A percentile compares a stretch with the other conserved stretches of the same genome.
Conservation (phyloP, 306 rosid genomes). For the Geum urbanum region DNA sequence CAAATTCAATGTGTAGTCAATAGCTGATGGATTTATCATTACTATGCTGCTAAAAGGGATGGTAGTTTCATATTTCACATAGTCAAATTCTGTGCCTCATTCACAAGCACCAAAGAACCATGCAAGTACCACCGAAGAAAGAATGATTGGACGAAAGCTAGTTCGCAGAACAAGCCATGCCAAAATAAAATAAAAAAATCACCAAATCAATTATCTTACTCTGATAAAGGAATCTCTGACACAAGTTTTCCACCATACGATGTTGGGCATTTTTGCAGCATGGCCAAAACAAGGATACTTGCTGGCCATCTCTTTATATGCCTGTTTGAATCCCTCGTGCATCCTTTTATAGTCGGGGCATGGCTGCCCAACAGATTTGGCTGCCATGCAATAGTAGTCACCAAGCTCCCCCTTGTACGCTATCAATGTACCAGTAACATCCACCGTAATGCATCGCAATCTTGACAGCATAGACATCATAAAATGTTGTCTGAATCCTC, state of each 20-base stretch:
- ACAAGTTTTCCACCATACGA: conserved; percentile 91
- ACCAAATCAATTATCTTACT: conserved; percentile 48
- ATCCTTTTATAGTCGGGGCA: conserved; percentile 90
- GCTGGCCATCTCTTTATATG: conserved; percentile 82
- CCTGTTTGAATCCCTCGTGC: conserved; percentile 85
- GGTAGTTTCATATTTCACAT: conserved; percentile 9
- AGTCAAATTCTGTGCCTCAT: background rate
- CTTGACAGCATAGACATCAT: conserved; percentile 56
- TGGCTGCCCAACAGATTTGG: conserved; percentile 80
- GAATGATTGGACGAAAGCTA: conserved; percentile 12
- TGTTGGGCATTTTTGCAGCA: conserved; percentile 83
- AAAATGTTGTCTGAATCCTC: conserved; percentile 18
- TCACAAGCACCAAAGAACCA: conserved; percentile 5
- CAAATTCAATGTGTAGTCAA: background rate
- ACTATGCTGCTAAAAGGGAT: background rate
- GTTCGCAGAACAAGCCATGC: conserved; percentile 5
- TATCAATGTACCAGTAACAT: conserved; percentile 85
- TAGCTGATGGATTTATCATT: conserved; percentile 2
- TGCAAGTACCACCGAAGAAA: background rate
- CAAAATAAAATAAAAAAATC: conserved; percentile 9
- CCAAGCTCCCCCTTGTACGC: conserved; percentile 98
- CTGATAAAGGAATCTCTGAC: conserved; percentile 82
- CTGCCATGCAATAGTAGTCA: conserved; percentile 98
- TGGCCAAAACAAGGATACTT: conserved; percentile 83
- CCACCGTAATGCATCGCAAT: conserved; percentile 80